These are phyloP conservation scores for Hymenoscyphus occultus DNA, from an alignment of 2,329 filamentous ascomycete species.

Conservation along the genomic window DNA sequence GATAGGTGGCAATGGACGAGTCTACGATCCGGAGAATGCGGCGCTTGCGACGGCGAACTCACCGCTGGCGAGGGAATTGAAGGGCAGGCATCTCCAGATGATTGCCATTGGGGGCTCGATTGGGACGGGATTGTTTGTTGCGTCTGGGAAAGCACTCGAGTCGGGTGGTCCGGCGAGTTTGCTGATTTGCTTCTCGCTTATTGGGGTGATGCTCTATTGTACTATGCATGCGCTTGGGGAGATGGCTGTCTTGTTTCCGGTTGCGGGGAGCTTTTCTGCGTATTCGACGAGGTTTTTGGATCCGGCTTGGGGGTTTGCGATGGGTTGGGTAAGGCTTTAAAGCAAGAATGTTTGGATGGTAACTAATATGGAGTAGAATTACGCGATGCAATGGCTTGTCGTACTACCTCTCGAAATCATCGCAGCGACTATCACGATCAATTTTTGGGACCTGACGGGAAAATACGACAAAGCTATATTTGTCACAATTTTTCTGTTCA, in stretches of 20 bases:
- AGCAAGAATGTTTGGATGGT: neutral
- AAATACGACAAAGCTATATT: constrained; percentile 67
- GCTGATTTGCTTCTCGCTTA: constrained; percentile 72
- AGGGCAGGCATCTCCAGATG: constrained; percentile 90
- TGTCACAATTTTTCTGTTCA: constrained; percentile 74
- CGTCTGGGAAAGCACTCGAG: constrained; percentile 69
- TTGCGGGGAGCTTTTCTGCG: constrained; percentile 87
- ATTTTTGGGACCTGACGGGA: constrained; percentile 65
- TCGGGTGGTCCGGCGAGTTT: constrained; percentile 75
- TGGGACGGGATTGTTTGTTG: constrained; percentile 83
- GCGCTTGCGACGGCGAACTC: constrained; percentile 65
- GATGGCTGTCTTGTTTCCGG: constrained; percentile 84
- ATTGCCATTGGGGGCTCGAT: constrained; percentile 95
- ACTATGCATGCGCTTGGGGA: constrained; percentile 91
- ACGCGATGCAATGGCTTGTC: constrained; percentile 84
- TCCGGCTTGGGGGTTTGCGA: constrained; percentile 90
- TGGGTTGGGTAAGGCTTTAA: constrained; percentile 64
- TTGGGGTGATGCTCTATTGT: constrained; percentile 86
- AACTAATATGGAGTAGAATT: constrained; percentile 46
- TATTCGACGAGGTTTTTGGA: constrained; percentile 92
- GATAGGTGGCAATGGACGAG: constrained; percentile 33
- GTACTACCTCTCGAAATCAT: constrained; percentile 84
- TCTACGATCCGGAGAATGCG: constrained; percentile 61
- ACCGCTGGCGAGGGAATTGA: constrained; percentile 72
- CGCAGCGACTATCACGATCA: constrained; percentile 78